Evolutionary conservation across 495 filamentous ascomycete species (phyloP).

Genomic region (Annulohypoxylon nitens): DNA sequence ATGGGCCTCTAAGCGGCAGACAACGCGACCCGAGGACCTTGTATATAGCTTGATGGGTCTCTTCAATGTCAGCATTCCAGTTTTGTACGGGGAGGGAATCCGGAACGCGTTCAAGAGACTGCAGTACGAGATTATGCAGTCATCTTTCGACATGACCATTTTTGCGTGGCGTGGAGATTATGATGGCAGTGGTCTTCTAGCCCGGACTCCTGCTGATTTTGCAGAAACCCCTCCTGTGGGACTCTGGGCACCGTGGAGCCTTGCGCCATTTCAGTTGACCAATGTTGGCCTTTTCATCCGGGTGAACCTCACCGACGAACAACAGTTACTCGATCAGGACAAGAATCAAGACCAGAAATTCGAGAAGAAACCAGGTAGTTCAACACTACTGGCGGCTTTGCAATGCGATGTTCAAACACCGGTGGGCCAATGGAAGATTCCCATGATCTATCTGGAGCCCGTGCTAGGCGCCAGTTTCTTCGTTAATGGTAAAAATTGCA

Average conservation of each 20-base stretch:
- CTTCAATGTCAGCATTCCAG: conserved; percentile 38
- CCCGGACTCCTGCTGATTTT: conserved; percentile 30
- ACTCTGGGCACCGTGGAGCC: conserved; percentile 9
- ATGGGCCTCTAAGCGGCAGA: conserved; percentile 33
- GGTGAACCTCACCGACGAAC: neutral
- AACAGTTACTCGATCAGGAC: neutral
- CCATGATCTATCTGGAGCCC: conserved; percentile 28
- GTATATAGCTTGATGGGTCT: conserved; percentile 37
- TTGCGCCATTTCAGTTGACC: conserved; percentile 27
- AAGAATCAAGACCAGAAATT: neutral
- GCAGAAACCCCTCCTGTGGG: neutral
- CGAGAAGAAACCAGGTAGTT: neutral
- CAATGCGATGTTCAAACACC: conserved; percentile 27
- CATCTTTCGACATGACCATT: conserved; percentile 40
- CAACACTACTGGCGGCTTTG: conserved; percentile 14
- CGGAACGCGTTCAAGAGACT: conserved; percentile 33
- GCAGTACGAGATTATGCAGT: conserved; percentile 42
- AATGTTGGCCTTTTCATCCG: conserved; percentile 25
- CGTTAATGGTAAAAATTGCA: conserved; percentile 1
- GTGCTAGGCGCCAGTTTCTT: neutral
- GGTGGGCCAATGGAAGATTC: conserved; percentile 21
- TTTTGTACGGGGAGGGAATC: conserved; percentile 42
- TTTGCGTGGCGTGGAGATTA: conserved; percentile 42
- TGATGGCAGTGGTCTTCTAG: conserved; percentile 21
- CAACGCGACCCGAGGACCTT: conserved; percentile 31